Conservation (phyloP, 2,329 filamentous ascomycete genomes). For the Elsinoe arachidis region DNA sequence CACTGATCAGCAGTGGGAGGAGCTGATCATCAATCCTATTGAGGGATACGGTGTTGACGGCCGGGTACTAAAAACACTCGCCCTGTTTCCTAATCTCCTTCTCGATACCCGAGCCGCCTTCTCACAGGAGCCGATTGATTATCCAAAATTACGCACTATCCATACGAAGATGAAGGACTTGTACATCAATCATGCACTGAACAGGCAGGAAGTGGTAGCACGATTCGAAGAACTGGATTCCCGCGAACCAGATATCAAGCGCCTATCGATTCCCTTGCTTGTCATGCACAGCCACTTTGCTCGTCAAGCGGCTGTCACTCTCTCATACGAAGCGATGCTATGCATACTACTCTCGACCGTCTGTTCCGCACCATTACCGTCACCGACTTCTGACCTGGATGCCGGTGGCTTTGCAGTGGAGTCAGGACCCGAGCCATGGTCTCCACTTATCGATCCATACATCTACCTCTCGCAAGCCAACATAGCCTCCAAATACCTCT, state of each 20-base stretch:
- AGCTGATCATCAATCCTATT: constrained; percentile 5
- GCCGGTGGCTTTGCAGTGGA: background rate
- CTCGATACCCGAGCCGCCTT: constrained; percentile 2
- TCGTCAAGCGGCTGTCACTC: background rate
- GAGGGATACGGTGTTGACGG: constrained; percentile 9
- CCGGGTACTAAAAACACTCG: background rate
- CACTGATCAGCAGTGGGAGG: constrained; percentile 6
- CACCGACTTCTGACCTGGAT: background rate
- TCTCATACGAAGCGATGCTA: background rate
- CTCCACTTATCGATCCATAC: background rate
- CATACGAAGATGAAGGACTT: background rate
- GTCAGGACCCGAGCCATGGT: background rate
- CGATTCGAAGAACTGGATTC: constrained; percentile 1
- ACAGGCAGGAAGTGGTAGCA: background rate
- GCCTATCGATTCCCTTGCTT: background rate
- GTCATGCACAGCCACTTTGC: constrained; percentile 6
- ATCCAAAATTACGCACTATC: background rate
- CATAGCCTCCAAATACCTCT: background rate
- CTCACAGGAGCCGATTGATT: background rate
- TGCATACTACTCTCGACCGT: constrained; percentile 6
- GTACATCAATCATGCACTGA: background rate
- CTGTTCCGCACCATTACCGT: background rate
- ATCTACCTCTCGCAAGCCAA: background rate
- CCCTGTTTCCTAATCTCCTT: constrained; percentile 5
- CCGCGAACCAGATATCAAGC: background rate